Evolutionary conservation across 176 grass and related monocot genomes (phyloP), one percentile per base, ranked within the genome.

Genomic region (Otatea glauca): DNA sequence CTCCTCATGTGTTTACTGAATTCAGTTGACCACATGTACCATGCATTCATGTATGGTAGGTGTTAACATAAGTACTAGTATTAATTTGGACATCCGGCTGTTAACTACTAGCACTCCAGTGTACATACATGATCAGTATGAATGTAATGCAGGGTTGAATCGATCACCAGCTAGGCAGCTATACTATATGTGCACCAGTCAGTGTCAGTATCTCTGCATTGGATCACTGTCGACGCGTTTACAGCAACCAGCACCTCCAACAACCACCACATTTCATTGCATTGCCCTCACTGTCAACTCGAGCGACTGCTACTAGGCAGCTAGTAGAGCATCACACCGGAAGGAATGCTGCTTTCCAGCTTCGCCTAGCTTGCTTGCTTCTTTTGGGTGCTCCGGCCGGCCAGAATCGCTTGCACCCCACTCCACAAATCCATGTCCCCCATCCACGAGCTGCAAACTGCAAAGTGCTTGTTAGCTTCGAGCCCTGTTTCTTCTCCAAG

Each of bases 321-420:
- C 66, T 42, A 7, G 55, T 10, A 23, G 37, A 69, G 66, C 9
- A 69, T 69, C 74, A 23, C 53, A 8, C 74, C 2, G 10, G 14
- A 47, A 44, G 7, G 21, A 0, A 0, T 2, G 67, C 67, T 9
- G 35, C 17, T 42, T n/a, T n/a, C 49, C 51, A 8, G 7, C 17
- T 48, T 60, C 27, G 24, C 16, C 17, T 44, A 27, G 18, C 4
- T 37, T 47, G 51, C 35, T 82, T 43, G 70, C 43, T 39, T 47
- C 49, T 48, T 6, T 12, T 1, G 39, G n/a, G 17, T 34, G 67
- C 65, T 37, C 44, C 83, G 34, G 41, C 43, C 83, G n/a, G 21
- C 1, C 10, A 14, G 74, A 70, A 88, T 90, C 84, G 84, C 88
- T 90, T 90, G 79, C 79, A 90, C 79, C 67, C 59, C 59, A 90